These are phyloP conservation scores for Aspergillus cristatus DNA, from an alignment of 495 filamentous ascomycete genomes.

Conservation along the genomic window DNA sequence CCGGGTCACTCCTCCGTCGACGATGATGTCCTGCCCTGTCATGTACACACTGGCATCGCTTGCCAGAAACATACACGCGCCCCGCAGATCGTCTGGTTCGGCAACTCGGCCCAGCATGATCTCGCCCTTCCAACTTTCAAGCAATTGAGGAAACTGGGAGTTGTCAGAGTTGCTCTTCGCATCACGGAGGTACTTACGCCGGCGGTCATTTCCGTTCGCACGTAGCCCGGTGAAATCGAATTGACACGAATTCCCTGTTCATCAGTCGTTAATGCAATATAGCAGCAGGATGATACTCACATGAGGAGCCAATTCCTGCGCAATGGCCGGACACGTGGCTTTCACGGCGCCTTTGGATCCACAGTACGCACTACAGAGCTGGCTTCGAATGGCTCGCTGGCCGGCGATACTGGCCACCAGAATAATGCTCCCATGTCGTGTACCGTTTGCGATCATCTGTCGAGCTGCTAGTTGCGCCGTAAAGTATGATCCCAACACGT, in stretches of 20 bases:
- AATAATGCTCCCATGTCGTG: conserved; percentile 36
- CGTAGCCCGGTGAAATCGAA: conserved; percentile 37
- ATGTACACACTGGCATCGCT: conserved; percentile 71
- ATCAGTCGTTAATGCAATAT: neutral
- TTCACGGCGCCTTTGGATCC: conserved; percentile 63
- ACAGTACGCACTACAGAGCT: conserved; percentile 67
- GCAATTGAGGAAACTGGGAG: conserved; percentile 70
- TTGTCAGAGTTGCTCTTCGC: conserved; percentile 43
- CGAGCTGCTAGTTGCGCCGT: conserved; percentile 38
- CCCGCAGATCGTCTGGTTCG: conserved; percentile 71
- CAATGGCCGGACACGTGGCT: conserved; percentile 56
- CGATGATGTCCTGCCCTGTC: conserved; percentile 67
- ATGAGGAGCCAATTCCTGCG: conserved; percentile 47
- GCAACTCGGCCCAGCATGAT: conserved; percentile 69
- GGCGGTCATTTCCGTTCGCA: conserved; percentile 35
- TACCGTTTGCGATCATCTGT: conserved; percentile 40
- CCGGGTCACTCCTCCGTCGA: conserved; percentile 28
- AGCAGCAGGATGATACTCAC: conserved; percentile 8
- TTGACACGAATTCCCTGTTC: conserved; percentile 34
- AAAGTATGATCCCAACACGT: conserved; percentile 28
- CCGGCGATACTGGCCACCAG: conserved; percentile 41
- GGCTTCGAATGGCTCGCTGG: conserved; percentile 47
- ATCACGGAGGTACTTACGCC: conserved; percentile 38
- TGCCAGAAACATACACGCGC: conserved; percentile 70
- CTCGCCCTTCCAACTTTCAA: conserved; percentile 55